Evolutionary conservation across 306 rosid species (phyloP), one percentile per base, ranked within the genome.

Genomic region (Begonia loranthoides): DNA sequence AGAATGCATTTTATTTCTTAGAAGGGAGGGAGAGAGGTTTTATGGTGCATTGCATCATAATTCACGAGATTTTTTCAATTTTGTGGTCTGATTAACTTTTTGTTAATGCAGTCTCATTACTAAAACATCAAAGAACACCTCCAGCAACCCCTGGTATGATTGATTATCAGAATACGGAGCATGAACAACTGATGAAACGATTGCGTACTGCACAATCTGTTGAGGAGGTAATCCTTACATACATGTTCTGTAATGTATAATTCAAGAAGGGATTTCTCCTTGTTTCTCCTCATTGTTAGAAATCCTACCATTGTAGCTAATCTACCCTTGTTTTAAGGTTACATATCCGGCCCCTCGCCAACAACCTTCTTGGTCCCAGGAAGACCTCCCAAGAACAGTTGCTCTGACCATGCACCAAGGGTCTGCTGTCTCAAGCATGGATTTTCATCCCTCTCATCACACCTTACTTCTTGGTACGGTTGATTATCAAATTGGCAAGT

Each of bases 391-490:
- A 4, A 74, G 81, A 81, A 66, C 80, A 9, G 88, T 87, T 53
- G 84, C 92, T 41, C 56, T 68, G 70, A 68, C 78, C 53, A 52
- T 76, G 75, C 92, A 64, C 66, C 94, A 83, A 72, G 96, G 96
- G 19, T 81, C 87, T 56, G 50, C 70, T 45, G 81, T 87, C 57
- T 72, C 86, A 66, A 87, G 96, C 96, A 78, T 87, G 96, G 96
- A 87, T 66, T 87, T 87, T 73, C 94, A 83, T 71, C 96, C 94
- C 56, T 66, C 83, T 57, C 85, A 74, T 51, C 83, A 72, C 48
- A 67, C 75, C 49, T 70, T 87, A 65, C 84, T 87, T 57, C 83
- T 87, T 58, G 96, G 96, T 83, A 70, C 49, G 66, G 13, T 48
- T 62, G 44, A 50, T 56, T 51, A 53, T 52, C 45, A 54, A 33